A percentile compares a stretch with the other conserved stretches of the same genome.
phyloP scores from a whole-genome alignment of 2,329 filamentous ascomycete species.

The Dothidotthia symphoricarpi region DNA sequence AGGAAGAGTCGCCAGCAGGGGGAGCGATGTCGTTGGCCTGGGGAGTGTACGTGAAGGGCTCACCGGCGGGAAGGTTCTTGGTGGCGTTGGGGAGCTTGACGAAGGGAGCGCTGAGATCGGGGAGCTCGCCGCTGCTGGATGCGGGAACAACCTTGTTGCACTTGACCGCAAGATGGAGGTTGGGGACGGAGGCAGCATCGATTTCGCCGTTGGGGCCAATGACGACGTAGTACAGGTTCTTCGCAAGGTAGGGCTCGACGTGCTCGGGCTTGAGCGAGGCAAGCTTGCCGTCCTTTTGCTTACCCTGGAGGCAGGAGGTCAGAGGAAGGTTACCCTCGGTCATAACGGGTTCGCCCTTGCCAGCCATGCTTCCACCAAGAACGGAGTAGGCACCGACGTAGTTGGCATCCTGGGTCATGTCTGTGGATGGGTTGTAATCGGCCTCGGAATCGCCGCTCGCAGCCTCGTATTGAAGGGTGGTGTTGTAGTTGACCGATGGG shows the following conservation, averaged over 20 bases:
- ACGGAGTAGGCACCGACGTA: conserved; percentile 37
- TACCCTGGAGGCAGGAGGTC: conserved; percentile 37
- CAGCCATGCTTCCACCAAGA: conserved; percentile 30
- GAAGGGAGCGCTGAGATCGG: conserved; percentile 30
- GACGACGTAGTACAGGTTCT: conserved; percentile 39
- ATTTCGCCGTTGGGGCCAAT: conserved; percentile 34
- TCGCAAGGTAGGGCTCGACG: conserved; percentile 35
- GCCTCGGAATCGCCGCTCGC: conserved; percentile 19
- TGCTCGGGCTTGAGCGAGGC: conserved; percentile 33
- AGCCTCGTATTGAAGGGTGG: too few species aligned
- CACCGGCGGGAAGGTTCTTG: conserved; percentile 29
- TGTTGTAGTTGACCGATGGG: conserved; percentile 10
- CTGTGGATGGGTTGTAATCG: conserved; percentile 25
- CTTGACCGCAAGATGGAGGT: conserved; percentile 36
- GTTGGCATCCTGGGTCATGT: conserved; percentile 30
- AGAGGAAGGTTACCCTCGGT: conserved; percentile 36
- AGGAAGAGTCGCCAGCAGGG: conserved; percentile 13
- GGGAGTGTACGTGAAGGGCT: conserved; percentile 30
- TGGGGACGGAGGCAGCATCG: conserved; percentile 26
- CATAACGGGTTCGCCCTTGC: conserved; percentile 29
- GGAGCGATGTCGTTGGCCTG: conserved; percentile 18
- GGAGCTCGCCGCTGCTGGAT: conserved; percentile 24
- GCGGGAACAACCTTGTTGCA: conserved; percentile 33
- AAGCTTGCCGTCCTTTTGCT: conserved; percentile 31
- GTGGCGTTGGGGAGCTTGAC: conserved; percentile 26